Conservation (phyloP, 2,329 filamentous ascomycete genomes). For the Aschersonia sp. region DNA sequence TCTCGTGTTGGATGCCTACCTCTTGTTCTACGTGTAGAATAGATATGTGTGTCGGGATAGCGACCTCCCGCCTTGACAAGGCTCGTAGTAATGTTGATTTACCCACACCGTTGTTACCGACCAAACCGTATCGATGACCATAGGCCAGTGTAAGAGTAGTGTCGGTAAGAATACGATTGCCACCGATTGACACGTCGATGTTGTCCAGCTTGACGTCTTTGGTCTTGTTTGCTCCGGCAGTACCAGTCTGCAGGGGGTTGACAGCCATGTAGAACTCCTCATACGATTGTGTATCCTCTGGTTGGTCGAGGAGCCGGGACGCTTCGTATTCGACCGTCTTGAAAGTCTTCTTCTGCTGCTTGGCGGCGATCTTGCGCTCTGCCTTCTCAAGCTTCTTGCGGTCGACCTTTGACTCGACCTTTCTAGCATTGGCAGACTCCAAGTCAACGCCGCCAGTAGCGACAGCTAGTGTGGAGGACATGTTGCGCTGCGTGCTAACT, state of each 20-base stretch:
- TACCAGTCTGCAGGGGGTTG: conserved; percentile 83
- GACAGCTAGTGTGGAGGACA: conserved; percentile 88
- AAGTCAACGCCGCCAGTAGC: conserved; percentile 76
- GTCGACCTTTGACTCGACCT: conserved; percentile 95
- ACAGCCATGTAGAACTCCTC: conserved; percentile 99
- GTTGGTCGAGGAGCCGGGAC: conserved; percentile 71
- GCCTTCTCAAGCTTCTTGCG: conserved; percentile 99
- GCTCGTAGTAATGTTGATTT: conserved; percentile 91
- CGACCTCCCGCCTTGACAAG: conserved; percentile 80
- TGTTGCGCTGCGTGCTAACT: conserved; percentile 84
- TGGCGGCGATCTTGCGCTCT: conserved; percentile 91
- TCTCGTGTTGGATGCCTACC: conserved; percentile 30
- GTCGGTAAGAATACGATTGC: conserved; percentile 77
- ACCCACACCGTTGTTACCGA: conserved; percentile 98
- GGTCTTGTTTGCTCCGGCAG: conserved; percentile 64
- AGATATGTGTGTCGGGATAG: conserved; percentile 93
- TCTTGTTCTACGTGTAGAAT: conserved; percentile 99
- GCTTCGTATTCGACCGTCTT: conserved; percentile 98
- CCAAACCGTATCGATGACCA: conserved; percentile 87
- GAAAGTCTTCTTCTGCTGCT: conserved; percentile 96
- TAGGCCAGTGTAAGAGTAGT: conserved; percentile 84
- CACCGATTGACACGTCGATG: conserved; percentile 86
- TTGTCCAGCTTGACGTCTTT: conserved; percentile 98
- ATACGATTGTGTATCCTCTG: conserved; percentile 77
- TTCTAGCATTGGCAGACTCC: conserved; percentile 81